Evolutionary conservation across 352 stramenopile genomes (phyloP), one percentile per base, ranked within the genome.

Genomic region (Globisporangium canariense): DNA sequence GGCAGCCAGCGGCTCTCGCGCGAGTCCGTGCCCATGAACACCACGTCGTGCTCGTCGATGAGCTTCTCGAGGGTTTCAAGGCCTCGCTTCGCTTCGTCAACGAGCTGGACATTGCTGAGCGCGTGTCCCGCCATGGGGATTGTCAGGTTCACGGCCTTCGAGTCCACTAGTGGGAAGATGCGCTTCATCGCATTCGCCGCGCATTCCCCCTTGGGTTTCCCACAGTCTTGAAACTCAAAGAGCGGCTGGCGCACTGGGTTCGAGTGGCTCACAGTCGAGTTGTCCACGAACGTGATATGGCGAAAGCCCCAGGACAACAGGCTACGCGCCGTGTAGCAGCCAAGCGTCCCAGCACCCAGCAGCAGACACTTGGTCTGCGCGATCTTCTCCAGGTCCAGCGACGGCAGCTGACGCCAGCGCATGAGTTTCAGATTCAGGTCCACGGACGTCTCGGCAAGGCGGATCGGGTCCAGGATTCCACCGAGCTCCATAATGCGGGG

Each of bases 351-450:
- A 8, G 93, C 93, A 14, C 97, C 97, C 0, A 99, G 71, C 3
- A 99, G 69, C 10, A 99, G 76, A 22, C 97, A 99, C 67, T 97
- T 98, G 7, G 92, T 98, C 6, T 76, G 64, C 38, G 84, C 86
- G 34, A 99, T 78, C 40, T 78, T 64, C 7, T 98, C 89, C 13
- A 99, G 77, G 69, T 99, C 75, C 1, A 99, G 80, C 36, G 81
- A 78, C 5, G 98, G 98, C 22, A 99, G 77, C 58, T 98, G 93
- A 5, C 97, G 82, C 98, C 98, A 99, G 41, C 97, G 91, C 98
- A 99, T 99, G 18, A 99, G 80, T 72, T 98, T 97, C 9, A 99
- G 71, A 74, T 99, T 99, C 54, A 99, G 79, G 69, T 99, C 93
- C n/a, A 98, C 94, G 0, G 96, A 98, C 60, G 98, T 96, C 45